Conservation (phyloP, 257 asterid species). For the Solanum clarkiae region DNA sequence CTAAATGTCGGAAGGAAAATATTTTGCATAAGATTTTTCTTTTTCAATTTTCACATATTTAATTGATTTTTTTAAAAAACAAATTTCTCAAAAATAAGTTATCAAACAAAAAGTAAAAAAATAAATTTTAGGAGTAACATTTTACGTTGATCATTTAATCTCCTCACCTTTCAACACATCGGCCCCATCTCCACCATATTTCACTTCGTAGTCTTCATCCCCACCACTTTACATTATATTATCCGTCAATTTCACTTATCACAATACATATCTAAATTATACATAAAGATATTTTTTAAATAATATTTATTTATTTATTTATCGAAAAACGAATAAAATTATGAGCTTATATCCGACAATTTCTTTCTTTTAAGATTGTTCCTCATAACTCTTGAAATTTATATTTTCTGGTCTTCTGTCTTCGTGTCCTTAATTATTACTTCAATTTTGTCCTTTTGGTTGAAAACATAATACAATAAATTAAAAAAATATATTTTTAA, state of each 20-base stretch:
- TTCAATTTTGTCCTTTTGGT: not conserved
- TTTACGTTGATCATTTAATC: not conserved
- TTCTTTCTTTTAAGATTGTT: not conserved
- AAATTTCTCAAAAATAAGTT: not conserved
- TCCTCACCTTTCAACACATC: no score
- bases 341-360: not conserved
- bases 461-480: not conserved
- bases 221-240: not conserved
- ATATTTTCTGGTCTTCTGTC: not conserved
- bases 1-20: not conserved
- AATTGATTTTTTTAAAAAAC: not conserved
- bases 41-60: not conserved
- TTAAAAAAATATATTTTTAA: not conserved
- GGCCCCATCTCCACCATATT: not conserved
- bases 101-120: rapidly evolving
- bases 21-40: not conserved
- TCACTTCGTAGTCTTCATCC: not conserved
- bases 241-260: not conserved
- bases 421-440: not conserved
- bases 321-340: not conserved
- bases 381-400: not conserved
- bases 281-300: not conserved
- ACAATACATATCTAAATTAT: not conserved
- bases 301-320: not conserved
- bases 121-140: not conserved